These are phyloP conservation scores for Elongisporangium anandrum DNA, from an alignment of 352 stramenopile species.

Conservation along the genomic window DNA sequence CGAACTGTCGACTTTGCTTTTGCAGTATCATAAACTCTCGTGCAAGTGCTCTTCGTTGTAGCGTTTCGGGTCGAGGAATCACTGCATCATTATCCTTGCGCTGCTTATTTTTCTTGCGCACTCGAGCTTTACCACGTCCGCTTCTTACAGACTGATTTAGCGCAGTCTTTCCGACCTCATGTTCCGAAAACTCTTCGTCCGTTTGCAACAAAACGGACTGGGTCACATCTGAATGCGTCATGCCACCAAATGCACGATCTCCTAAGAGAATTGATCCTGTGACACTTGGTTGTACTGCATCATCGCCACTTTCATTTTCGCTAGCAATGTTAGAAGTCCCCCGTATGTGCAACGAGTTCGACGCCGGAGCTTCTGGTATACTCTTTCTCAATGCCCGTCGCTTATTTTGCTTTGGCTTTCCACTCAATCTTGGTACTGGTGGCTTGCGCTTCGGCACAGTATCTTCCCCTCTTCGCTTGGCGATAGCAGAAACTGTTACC, in stretches of 20 bases:
- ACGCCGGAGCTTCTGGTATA: not conserved
- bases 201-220: not conserved
- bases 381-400: not conserved
- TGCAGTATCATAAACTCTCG: slow-evolving; percentile 69
- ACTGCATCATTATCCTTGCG: slow-evolving; percentile 19
- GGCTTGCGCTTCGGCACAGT: slow-evolving; percentile 37
- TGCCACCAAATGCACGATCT: not conserved
- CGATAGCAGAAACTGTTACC: not conserved
- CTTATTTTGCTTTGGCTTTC: slow-evolving; percentile 3
- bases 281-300: slow-evolving; percentile 6
- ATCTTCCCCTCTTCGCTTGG: slow-evolving; percentile 6
- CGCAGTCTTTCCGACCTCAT: not conserved
- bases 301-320: slow-evolving; percentile 6
- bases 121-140: not conserved
- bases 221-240: not conserved
- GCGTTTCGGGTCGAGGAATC: not conserved
- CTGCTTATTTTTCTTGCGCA: slow-evolving; percentile 11
- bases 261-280: slow-evolving; percentile 22
- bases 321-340: slow-evolving; percentile 4
- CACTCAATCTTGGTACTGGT: slow-evolving; percentile 47
- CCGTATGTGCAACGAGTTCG: not conserved
- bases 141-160: slow-evolving; percentile 13
- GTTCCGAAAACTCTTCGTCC: not conserved
- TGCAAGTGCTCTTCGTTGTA: slow-evolving; percentile 43
- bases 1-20: slow-evolving; percentile 36